phyloP scores from a whole-genome alignment of 805 yeast genomes.

The Cyberlindnera bimundalis region DNA sequence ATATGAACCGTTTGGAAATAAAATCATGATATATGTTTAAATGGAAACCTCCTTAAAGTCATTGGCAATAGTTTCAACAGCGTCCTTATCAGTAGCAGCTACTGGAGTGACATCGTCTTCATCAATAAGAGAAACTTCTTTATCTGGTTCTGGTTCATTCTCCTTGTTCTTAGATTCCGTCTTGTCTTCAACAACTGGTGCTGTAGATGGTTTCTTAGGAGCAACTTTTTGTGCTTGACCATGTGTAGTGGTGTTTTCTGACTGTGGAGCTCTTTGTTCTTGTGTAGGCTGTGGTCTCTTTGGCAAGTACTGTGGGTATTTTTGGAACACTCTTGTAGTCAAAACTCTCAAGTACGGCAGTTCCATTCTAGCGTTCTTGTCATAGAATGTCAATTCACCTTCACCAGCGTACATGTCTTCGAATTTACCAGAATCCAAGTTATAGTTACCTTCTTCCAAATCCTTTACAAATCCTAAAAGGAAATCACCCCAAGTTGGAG shows the following conservation, averaged over 20 bases:
- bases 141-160: slow-evolving; percentile 14
- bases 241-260: background rate
- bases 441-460: slow-evolving; percentile 79
- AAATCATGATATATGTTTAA: slow-evolving; percentile 5
- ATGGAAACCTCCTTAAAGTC: slow-evolving; percentile 26
- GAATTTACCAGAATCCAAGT: slow-evolving; percentile 54
- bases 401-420: slow-evolving; percentile 71
- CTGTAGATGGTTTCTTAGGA: slow-evolving; percentile 14
- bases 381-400: slow-evolving; percentile 70
- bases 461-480: slow-evolving; percentile 80
- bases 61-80: slow-evolving; percentile 7
- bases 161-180: slow-evolving; percentile 15
- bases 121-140: slow-evolving; percentile 11
- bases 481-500: slow-evolving; percentile 88
- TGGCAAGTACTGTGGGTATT: slow-evolving; percentile 17
- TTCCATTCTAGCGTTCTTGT: slow-evolving; percentile 50
- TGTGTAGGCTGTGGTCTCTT: slow-evolving; percentile 15
- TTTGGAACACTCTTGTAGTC: slow-evolving; percentile 31
- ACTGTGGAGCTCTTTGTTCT: slow-evolving; percentile 7
- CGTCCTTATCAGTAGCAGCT: slow-evolving; percentile 1
- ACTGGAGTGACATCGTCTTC: slow-evolving; percentile 6
- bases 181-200: slow-evolving; percentile 17
- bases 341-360: slow-evolving; percentile 40
- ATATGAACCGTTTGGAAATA: background rate
- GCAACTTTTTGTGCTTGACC: slow-evolving; percentile 5